Evolutionary conservation across 2,329 filamentous ascomycete species (phyloP), one percentile per base, ranked within the genome.

Genomic region (Talaromyces amestolkiae): DNA sequence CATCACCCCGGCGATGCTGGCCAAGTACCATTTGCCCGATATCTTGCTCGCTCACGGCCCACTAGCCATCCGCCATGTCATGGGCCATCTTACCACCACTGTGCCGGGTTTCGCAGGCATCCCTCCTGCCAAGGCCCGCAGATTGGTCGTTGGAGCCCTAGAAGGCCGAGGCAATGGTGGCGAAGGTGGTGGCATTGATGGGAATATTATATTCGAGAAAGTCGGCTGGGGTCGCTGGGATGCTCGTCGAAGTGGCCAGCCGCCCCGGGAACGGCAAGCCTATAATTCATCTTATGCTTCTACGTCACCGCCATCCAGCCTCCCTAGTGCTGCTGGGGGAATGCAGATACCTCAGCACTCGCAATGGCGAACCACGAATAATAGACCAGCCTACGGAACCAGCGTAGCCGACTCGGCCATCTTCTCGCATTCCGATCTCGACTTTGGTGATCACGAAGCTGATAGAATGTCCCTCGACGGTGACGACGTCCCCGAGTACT

Each of bases 211-310:
- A 63, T 98, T 96, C 75, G 91, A 96, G 78, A 98, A 98, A 83
- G 92, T 97, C 66, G 94, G 94, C 74, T 98, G 94, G 94, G 95
- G 95, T 66, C 88, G 93, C 70, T 99, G 94, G 94, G 91, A 96
- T 78, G 95, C 93, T 68, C 88, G 88, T 75, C 85, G 87, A 75
- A 87, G 87, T 72, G 91, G 89, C 63, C 86, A 91, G 68, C 81
- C 85, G 51, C 67, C 73, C 63, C 72, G 71, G 37, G 71, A 75
- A 66, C 67, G 71, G 37, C 72, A 75, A 65, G 66, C 70, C 53
- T 58, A 72, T 68, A 69, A 73, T 62, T 67, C 77, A 47, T 85
- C 83, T 64, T 83, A 84, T 37, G 82, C 83, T 8, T 61, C 65
- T 8, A 61, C 65, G 13, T 67, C 65, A 13, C 65, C 65, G 31